Evolutionary conservation across 495 filamentous ascomycete species (phyloP), one percentile per base, ranked within the genome.

Genomic region (Astrothelium macrocarpum): DNA sequence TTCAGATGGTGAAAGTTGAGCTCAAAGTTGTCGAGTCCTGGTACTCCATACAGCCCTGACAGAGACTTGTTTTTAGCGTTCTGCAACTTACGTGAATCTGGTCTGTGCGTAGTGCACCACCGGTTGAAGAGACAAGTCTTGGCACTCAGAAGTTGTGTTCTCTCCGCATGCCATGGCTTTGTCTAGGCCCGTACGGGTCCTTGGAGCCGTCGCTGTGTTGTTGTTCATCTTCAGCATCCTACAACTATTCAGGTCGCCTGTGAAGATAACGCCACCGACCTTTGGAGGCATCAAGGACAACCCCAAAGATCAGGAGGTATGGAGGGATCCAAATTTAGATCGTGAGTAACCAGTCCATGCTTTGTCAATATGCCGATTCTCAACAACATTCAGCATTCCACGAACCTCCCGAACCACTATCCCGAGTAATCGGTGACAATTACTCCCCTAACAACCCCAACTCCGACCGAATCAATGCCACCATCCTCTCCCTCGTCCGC

Each of bases 401-500:
- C 64, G 92, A 97, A 76, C 92, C 92, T 31, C 81, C 86, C 62
- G 91, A 89, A 23, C 76, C 82, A 18, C 76, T 97, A 65, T 82
- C 81, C 70, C 81, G 87, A 73, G 82, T 85, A n/a, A 63, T 70
- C 26, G 76, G 75, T 53, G 82, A 86, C 66, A 84, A 90, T 62
- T 96, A 96, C 73, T 81, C 83, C 59, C 85, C 88, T 25, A 82
- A 89, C 65, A 85, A 85, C 74, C 75, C 82, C 28, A 82, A 91
- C 64, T 87, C 89, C 62, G 82, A 85, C 60, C 88, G 94, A 66
- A 93, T 93, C 73, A 91, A 93, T 73, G 95, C 95, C 60, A 96
- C 95, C 10, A 81, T 99, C 61, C 82, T 99, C 66, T 85, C 90
- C n/a, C 81, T 99, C 25, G 95, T 97, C 43, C 86, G 95, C 60